Evolutionary conservation across 257 asterid species (phyloP).

Genomic region (Cynanchum wilfordii): DNA sequence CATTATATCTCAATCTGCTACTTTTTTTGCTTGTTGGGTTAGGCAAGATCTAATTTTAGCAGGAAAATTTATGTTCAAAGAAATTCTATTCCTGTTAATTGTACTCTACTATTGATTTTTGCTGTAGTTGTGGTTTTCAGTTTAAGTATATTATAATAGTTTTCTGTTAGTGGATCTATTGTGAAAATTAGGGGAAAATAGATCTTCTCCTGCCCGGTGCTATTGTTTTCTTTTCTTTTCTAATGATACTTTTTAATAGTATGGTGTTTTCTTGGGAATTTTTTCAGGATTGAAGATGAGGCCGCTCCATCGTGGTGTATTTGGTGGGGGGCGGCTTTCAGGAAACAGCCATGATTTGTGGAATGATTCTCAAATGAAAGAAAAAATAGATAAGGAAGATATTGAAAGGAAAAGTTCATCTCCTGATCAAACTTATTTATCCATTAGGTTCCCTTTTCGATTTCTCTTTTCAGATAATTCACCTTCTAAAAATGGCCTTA

Average conservation of each 20-base stretch:
- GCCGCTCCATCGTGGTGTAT: conserved; percentile 89
- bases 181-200: conserved; percentile 5
- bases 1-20: conserved; percentile 17
- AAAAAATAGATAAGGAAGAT: conserved; percentile 71
- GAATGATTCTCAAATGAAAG: conserved; percentile 87
- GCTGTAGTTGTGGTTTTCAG: background rate
- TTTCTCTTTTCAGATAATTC: conserved; percentile 46
- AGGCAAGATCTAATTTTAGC: conserved; percentile 29
- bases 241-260: background rate
- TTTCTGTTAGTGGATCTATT: conserved; percentile 13
- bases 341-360: conserved; percentile 52
- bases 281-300: conserved; percentile 64
- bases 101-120: background rate
- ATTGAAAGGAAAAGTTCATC: conserved; percentile 37
- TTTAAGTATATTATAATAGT: background rate
- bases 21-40: conserved; percentile 23
- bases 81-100: background rate
- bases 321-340: conserved; percentile 51
- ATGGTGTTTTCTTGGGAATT: conserved; percentile 25
- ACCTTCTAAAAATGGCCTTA: conserved; percentile 50
- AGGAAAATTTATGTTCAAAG: background rate
- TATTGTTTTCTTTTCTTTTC: background rate
- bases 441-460: conserved; percentile 52
- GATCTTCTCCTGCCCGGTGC: conserved; percentile 9
- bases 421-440: conserved; percentile 38